Base-by-base conservation (phyloP, 139 green algal genomes). In the Micromonas commoda region DNA sequence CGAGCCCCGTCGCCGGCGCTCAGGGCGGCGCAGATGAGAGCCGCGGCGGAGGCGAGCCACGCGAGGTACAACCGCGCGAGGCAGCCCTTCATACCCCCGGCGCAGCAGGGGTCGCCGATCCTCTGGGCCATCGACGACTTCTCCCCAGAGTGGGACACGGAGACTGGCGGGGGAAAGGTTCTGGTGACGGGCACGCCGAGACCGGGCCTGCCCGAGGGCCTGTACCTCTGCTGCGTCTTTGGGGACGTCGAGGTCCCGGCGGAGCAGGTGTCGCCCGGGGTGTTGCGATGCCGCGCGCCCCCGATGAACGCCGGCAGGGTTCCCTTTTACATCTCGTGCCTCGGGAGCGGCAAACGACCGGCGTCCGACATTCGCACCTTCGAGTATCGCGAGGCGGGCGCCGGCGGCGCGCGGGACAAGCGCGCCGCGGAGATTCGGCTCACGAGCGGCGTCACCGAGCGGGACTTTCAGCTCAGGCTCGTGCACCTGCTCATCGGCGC, bases 221-320 rank as follows among this genome's bases (percentile, higher is more conserved):
- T 63, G 9, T 4, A 31, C 24, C 23, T 76, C 3, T 76, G 69
- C 34, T 61, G 32, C 51, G 34, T 76, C 3, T 81, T 83, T n/a
- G 79, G 73, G 3, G 64, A 64, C 32, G 33, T 74, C 26, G 54
- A 73, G 26, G 79, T 83, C 23, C 28, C 53, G 6, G 71, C 71
- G 26, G 73, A 76, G 37, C 35, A 52, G 45, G 16, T 83, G 21
- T 16, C 32, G 21, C 71, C 45, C 28, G 57, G 73, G 29, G 77
- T 82, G 19, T 21, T 83, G 35, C 61, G 79, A 31, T 83, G 71
- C 71, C 21, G 21, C 16, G 79, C 79, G 2, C 79, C 79, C 26
- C 24, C 74, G 32, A 72, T 77, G 60, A 68, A 19, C 21, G 24
- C 75, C 2, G 79, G 79, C 28, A 5, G 35, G 6, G 79, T 83